phyloP scores from a whole-genome alignment of 345 rosid species.

The Melastoma malabathricum region DNA sequence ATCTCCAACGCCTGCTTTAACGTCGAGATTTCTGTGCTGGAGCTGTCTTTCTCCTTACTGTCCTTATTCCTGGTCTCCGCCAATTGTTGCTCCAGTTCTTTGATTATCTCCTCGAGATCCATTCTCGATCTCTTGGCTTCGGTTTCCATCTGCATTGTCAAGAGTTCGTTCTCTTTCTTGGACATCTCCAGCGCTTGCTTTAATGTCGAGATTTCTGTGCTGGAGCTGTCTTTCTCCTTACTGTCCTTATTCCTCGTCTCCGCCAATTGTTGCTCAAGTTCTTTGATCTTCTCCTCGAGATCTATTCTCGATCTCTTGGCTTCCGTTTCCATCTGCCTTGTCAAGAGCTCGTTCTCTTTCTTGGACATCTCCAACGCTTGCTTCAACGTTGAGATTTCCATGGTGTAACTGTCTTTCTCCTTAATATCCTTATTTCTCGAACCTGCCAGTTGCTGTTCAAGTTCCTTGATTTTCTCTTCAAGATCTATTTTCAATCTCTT shows the following conservation, averaged over 20 bases:
- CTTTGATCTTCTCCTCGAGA: conserved; percentile 13
- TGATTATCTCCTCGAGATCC: conserved; percentile 11
- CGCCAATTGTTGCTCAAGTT: conserved; percentile 16
- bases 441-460: conserved; percentile 14
- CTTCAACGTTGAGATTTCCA: conserved; percentile 14
- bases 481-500: conserved; percentile 7
- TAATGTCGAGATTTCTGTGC: conserved; percentile 12
- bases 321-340: conserved; percentile 18
- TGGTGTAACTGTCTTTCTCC: conserved; percentile 21
- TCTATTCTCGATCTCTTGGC: conserved; percentile 5
- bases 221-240: conserved; percentile 23
- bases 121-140: conserved; percentile 6
- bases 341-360: conserved; percentile 29
- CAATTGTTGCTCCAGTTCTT: conserved; percentile 17
- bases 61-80: conserved; percentile 19
- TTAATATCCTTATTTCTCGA: conserved; percentile 19
- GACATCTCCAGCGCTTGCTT: conserved; percentile 9
- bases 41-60: conserved; percentile 22
- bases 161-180: conserved; percentile 37
- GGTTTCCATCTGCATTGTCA: conserved; percentile 16
- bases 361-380: conserved; percentile 13
- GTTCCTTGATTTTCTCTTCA: conserved; percentile 15
- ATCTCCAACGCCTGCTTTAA: conserved; percentile 4
- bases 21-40: conserved; percentile 12
- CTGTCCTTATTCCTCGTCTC: conserved; percentile 18